phyloP scores from a whole-genome alignment of 305 asterid genomes.

The Fraxinus paxiana region DNA sequence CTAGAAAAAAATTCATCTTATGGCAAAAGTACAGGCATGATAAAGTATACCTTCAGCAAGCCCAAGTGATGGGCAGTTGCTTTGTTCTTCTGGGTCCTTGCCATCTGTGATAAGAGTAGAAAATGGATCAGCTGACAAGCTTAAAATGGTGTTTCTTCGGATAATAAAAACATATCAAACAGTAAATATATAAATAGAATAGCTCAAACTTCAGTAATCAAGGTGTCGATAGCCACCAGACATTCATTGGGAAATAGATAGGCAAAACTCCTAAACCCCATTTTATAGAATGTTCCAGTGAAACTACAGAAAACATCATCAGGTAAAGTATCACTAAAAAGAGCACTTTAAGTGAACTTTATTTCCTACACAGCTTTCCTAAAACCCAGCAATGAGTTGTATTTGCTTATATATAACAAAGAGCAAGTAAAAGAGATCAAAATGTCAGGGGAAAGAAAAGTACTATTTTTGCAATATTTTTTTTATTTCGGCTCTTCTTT shows the following conservation, averaged over 20 bases:
- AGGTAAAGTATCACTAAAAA: not conserved
- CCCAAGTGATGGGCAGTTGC: slow-evolving; percentile 98
- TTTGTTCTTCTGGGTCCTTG: slow-evolving; percentile 90
- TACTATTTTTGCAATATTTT: not conserved
- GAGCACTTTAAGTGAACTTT: not conserved
- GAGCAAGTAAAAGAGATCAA: not conserved
- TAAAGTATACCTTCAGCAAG: slow-evolving; percentile 62
- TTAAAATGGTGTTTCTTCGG: not conserved
- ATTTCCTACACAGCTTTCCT: not conserved
- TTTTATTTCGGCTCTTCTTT: not conserved
- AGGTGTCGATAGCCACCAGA: not conserved
- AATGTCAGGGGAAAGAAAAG: not conserved
- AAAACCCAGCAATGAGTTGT: not conserved
- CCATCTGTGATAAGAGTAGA: slow-evolving; percentile 61
- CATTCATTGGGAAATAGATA: not conserved
- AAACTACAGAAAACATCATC: not conserved
- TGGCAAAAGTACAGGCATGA: not conserved
- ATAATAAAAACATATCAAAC: slow-evolving; percentile 3
- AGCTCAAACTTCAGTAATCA: not conserved
- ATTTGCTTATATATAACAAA: not conserved
- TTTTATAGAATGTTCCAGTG: not conserved
- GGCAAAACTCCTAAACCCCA: not conserved
- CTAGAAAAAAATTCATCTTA: not conserved
- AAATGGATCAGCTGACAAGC: slow-evolving; percentile 16
- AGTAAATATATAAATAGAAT: slow-evolving; percentile 10